These are phyloP conservation scores for Ilex paraguariensis DNA, from an alignment of 305 asterid species.

Conservation along the genomic window DNA sequence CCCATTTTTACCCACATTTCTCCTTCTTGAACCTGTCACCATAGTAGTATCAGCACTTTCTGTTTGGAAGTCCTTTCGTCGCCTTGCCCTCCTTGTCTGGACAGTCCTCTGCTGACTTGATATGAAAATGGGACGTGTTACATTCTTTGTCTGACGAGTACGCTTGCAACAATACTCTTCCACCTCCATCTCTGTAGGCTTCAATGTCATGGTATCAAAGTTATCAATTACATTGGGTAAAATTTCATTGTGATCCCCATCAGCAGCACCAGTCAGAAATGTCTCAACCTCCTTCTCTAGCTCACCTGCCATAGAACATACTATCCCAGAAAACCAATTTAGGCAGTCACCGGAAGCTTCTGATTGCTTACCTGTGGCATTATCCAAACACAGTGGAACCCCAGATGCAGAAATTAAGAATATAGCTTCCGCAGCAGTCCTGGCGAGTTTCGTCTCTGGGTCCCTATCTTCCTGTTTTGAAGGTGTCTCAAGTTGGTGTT, in stretches of 20 bases:
- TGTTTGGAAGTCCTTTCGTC: constrained; percentile 16
- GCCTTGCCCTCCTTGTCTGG: constrained; percentile 20
- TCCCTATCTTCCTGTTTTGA: constrained; percentile 4
- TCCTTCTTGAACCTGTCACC: no score
- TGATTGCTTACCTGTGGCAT: constrained; percentile 9
- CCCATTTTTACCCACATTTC: no score
- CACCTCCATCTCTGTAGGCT: constrained; percentile 4
- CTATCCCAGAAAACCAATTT: constrained; percentile 53
- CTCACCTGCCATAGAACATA: constrained; percentile 29
- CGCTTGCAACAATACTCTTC: constrained; percentile 9
- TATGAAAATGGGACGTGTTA: constrained; percentile 5
- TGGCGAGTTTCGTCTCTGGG: constrained; percentile 20
- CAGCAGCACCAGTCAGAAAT: constrained; percentile 6
- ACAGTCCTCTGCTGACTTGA: constrained; percentile 15
- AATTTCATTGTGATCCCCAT: constrained; percentile 11
- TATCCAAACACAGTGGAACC: constrained; percentile 8
- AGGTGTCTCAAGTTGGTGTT: constrained; percentile 23
- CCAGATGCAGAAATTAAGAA: constrained; percentile 28
- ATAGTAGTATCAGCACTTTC: background rate
- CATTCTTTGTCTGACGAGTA: constrained; percentile 17
- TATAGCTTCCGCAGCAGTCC: constrained; percentile 55
- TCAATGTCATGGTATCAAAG: constrained; percentile 5
- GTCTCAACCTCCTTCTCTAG: constrained; percentile 14
- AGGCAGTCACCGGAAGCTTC: constrained; percentile 20
- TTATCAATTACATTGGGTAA: constrained; percentile 9